Evolutionary conservation across 495 filamentous ascomycete genomes (phyloP).

Genomic region (Talaromyces liani): DNA sequence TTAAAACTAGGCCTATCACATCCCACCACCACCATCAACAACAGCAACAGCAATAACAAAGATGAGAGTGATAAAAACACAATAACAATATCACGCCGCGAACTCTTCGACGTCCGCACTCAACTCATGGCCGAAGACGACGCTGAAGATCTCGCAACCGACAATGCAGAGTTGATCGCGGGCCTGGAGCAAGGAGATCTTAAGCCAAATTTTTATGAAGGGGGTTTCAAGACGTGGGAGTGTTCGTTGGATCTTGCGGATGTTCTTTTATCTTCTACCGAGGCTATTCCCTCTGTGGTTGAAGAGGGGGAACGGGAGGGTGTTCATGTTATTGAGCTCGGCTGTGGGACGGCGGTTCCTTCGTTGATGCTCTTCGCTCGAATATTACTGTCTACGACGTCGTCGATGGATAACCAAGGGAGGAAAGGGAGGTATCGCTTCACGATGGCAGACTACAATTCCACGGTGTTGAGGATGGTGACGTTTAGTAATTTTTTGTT

Average conservation of each 20-base stretch:
- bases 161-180: conserved; percentile 36
- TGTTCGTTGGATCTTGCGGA: conserved; percentile 82
- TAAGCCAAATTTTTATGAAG: conserved; percentile 86
- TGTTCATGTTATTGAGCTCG: conserved; percentile 76
- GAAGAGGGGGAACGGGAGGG: conserved; percentile 24
- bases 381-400: conserved; percentile 34
- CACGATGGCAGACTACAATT: conserved; percentile 85
- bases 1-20: conserved; percentile 39
- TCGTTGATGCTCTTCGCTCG: conserved; percentile 69
- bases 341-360: conserved; percentile 85
- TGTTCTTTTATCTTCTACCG: conserved; percentile 27
- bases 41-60: conserved; percentile 48
- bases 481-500: conserved; percentile 85
- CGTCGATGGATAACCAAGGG: conserved; percentile 11
- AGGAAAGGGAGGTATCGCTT: conserved; percentile 43
- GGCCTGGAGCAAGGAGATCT: conserved; percentile 77
- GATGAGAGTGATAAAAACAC: conserved; percentile 23
- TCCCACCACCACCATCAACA: not conserved
- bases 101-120: conserved; percentile 87
- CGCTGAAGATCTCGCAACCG: conserved; percentile 22
- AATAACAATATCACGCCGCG: conserved; percentile 63
- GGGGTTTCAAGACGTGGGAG: conserved; percentile 99
- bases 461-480: conserved; percentile 73
- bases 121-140: conserved; percentile 89
- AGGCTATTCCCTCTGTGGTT: not conserved